These are phyloP conservation scores for Podaxis sp. DNA, from an alignment of 768 basidiomycete genomes.

Conservation along the genomic window DNA sequence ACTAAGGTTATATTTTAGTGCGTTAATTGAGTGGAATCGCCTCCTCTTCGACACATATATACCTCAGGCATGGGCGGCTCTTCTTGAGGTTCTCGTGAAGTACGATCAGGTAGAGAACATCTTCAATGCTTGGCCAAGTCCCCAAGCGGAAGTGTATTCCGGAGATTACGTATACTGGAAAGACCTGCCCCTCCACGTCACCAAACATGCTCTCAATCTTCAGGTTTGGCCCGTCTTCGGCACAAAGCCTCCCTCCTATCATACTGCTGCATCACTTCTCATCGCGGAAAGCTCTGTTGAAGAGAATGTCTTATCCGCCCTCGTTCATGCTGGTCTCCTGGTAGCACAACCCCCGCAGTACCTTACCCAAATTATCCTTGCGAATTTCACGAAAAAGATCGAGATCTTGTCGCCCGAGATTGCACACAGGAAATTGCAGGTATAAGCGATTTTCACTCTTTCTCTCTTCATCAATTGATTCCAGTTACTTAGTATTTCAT, in stretches of 20 bases:
- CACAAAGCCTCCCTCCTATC: neutral
- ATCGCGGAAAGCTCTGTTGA: conserved; percentile 23
- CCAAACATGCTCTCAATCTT: conserved; percentile 25
- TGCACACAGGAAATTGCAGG: neutral
- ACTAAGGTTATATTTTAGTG: conserved; percentile 26
- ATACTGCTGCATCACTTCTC: conserved; percentile 19
- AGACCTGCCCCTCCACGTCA: conserved; percentile 29
- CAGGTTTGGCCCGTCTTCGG: conserved; percentile 38
- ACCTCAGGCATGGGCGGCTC: conserved; percentile 40
- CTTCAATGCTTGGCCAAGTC: conserved; percentile 41
- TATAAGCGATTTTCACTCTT: neutral
- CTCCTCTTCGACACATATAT: conserved; percentile 44
- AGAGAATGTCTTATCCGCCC: conserved; percentile 24
- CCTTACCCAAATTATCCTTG: conserved; percentile 29
- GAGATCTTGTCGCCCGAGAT: conserved; percentile 1
- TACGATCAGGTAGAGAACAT: conserved; percentile 25
- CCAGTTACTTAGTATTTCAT: neutral
- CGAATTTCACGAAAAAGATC: conserved; percentile 1
- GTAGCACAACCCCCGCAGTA: conserved; percentile 37
- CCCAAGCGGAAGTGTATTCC: conserved; percentile 27
- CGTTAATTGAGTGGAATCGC: conserved; percentile 48
- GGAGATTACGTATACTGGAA: conserved; percentile 44
- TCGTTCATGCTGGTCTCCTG: conserved; percentile 32
- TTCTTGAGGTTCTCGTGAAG: conserved; percentile 33
- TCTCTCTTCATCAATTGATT: neutral